These are phyloP conservation scores for Curvularia sp. DNA, from an alignment of 2,329 filamentous ascomycete species.

Conservation along the genomic window DNA sequence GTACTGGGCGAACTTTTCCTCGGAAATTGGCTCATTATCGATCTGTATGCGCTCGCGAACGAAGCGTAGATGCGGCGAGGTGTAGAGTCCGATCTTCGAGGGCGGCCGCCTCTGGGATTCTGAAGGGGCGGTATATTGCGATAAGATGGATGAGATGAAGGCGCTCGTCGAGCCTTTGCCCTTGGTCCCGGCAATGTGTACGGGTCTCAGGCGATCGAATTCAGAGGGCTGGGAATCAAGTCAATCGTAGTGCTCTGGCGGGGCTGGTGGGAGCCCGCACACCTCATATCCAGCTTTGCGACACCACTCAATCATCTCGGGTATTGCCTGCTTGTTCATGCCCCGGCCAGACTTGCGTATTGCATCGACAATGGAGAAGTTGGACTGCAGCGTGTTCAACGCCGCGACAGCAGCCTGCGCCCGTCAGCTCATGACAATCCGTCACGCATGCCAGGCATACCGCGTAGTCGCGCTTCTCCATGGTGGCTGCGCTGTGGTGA, in stretches of 20 bases:
- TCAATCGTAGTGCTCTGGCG: constrained; percentile 8
- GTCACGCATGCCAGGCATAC: constrained; percentile 27
- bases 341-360: constrained; percentile 76
- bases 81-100: constrained; percentile 77
- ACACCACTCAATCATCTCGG: constrained; percentile 83
- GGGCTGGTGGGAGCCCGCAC: constrained; percentile 49
- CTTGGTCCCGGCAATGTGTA: constrained; percentile 93
- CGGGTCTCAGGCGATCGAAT: constrained; percentile 65
- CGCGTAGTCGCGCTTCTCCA: constrained; percentile 48
- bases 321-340: constrained; percentile 77
- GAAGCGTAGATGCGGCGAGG: constrained; percentile 83
- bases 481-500: constrained; percentile 27
- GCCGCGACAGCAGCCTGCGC: constrained; percentile 71
- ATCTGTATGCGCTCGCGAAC: constrained; percentile 86
- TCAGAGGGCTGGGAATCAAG: constrained; percentile 62
- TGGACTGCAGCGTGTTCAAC: constrained; percentile 80
- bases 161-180: constrained; percentile 91
- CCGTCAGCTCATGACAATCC: constrained; percentile 24
- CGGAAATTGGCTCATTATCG: constrained; percentile 72
- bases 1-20: constrained; percentile 73
- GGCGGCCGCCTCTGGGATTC: constrained; percentile 42
- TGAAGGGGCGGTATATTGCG: constrained; percentile 61
- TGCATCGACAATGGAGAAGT: constrained; percentile 77
- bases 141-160: constrained; percentile 81
- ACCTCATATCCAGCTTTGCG: constrained; percentile 77